Evolutionary conservation across 345 rosid species (phyloP).

Genomic region (Citrus glauca): DNA sequence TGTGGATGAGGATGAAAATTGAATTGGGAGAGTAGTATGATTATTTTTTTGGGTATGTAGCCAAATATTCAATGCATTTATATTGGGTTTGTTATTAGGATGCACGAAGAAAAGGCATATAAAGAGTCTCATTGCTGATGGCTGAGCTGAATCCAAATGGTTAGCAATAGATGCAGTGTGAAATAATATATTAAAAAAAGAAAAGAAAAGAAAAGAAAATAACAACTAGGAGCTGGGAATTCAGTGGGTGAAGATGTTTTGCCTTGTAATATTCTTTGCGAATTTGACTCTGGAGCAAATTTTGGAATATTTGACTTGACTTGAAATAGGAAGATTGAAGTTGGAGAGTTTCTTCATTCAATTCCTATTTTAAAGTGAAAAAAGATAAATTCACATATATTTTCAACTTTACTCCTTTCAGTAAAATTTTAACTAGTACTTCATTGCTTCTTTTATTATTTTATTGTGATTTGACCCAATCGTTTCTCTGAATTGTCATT

Average conservation of each 20-base stretch:
- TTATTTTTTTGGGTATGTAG: background rate
- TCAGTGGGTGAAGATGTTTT: background rate
- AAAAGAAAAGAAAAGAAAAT: too few species aligned
- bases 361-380: background rate
- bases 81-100: background rate
- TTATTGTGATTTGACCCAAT: background rate
- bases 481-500: background rate
- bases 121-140: background rate
- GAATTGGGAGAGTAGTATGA: background rate
- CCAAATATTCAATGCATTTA: background rate
- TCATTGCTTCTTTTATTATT: background rate
- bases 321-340: background rate
- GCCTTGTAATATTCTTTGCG: background rate
- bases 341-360: background rate
- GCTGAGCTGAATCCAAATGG: background rate
- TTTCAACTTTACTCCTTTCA: background rate
- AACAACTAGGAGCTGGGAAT: background rate
- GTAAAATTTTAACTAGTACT: background rate
- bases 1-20: background rate
- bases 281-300: background rate
- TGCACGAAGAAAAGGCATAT: background rate
- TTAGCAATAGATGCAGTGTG: background rate
- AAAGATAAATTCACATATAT: background rate
- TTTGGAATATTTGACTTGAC: background rate
- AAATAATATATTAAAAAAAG: too few species aligned